Conservation (phyloP, 495 filamentous ascomycete genomes). For the Penicillium pulvis region DNA sequence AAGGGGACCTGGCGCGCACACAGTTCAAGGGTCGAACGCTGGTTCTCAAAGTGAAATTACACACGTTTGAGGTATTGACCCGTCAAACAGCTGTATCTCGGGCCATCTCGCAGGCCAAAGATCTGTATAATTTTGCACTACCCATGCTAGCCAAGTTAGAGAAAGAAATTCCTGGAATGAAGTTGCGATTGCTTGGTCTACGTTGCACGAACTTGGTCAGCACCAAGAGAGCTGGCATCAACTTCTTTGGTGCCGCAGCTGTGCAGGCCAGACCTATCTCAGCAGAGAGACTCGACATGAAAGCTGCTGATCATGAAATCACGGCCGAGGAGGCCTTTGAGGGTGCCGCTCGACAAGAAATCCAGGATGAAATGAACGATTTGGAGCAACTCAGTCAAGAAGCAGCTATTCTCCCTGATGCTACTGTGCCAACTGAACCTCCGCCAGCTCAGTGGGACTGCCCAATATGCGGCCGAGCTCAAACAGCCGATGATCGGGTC, state of each 20-base stretch:
- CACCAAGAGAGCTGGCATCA: constrained; percentile 72
- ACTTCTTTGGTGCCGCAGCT: constrained; percentile 72
- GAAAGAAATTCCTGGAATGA: constrained; percentile 80
- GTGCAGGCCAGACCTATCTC: constrained; percentile 20
- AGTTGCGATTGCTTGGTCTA: constrained; percentile 83
- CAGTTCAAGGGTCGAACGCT: constrained; percentile 88
- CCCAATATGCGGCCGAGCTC: constrained; percentile 78
- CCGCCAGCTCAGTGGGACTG: constrained; percentile 70
- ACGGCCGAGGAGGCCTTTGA: constrained; percentile 73
- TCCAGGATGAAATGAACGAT: constrained; percentile 65
- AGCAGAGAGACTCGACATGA: constrained; percentile 3
- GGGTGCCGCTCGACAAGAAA: constrained; percentile 62
- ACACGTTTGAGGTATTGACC: constrained; percentile 89
- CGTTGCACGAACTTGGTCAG: constrained; percentile 84
- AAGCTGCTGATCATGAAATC: constrained; percentile 59
- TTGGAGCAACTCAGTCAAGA: constrained; percentile 67
- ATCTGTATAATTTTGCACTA: constrained; percentile 77
- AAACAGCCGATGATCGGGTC: constrained; percentile 68
- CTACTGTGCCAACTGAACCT: neutral
- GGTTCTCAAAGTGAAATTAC: constrained; percentile 89
- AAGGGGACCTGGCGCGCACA: constrained; percentile 78
- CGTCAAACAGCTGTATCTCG: constrained; percentile 75
- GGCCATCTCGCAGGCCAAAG: constrained; percentile 70
- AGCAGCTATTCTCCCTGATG: constrained; percentile 19
- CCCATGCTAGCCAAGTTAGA: constrained; percentile 87